Evolutionary conservation across 495 filamentous ascomycete genomes (phyloP), one percentile per base, ranked within the genome.

Genomic region (Penicillium waksmanii): DNA sequence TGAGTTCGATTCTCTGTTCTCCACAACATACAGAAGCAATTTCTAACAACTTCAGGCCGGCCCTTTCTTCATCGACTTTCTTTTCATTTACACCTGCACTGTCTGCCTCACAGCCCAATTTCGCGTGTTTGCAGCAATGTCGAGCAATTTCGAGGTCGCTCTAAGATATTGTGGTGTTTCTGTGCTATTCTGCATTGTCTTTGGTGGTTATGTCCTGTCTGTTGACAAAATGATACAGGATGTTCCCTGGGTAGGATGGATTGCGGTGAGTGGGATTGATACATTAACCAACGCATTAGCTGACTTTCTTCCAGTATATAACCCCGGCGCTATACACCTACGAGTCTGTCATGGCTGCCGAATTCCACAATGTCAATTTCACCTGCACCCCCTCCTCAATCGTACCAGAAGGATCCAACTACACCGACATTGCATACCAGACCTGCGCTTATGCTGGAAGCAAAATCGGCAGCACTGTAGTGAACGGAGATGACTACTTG

Each of bases 281-380:
- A 12, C 1, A 5, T 27, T 48, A 27, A 3, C 8, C 15, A 19
- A 21, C 1, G 7, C 15, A 17, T 8, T 18, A 19, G n/a, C 42
- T 44, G n/a, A 44, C n/a, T 2, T 38, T 53, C 0, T 9, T 48
- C 0, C 40, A 73, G 64, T 79, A 74, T 65, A 80, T 89, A 57
- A 89, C 91, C 50, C 90, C 90, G 0, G 73, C 92, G 5, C 70
- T 84, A 10, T 95, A 91, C 63, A 81, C 82, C 1, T 92, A 89
- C 58, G 90, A 89, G 65, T 78, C 79, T 0, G 68, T 87, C 38
- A 78, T 89, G 76, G 68, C 81, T 3, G 89, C 88, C 60, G 79
- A 82, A 38, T 81, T 82, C 31, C 73, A 79, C 46, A 72, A 75
- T 54, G 50, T 73, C 11, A 68, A 76, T 2, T 78, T 81, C 48